Conservation (phyloP, 495 filamentous ascomycete genomes). For the Neurospora tetrasperma region DNA sequence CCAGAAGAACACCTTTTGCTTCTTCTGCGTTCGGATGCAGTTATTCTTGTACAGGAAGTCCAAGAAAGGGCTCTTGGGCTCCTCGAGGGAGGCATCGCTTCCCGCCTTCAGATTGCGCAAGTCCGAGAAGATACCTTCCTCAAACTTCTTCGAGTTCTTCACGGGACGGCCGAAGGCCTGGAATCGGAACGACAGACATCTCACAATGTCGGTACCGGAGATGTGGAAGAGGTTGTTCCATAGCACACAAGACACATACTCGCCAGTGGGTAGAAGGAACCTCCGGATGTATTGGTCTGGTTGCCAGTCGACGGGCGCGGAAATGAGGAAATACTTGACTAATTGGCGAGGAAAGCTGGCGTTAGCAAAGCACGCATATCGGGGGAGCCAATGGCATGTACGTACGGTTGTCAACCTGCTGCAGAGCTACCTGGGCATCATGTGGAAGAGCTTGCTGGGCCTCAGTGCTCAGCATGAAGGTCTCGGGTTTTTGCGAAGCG, state of each 20-base stretch:
- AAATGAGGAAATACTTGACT: conserved; percentile 99
- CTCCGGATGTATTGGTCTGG: conserved; percentile 92
- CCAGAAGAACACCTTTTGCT: conserved; percentile 99
- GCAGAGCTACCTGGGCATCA: conserved; percentile 92
- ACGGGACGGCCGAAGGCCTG: conserved; percentile 96
- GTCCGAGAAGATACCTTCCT: conserved; percentile 98
- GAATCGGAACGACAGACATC: conserved; percentile 96
- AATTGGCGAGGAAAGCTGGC: neutral
- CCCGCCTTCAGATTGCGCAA: conserved; percentile 96
- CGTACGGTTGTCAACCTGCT: conserved; percentile 97
- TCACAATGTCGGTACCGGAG: conserved; percentile 95
- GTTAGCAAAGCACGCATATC: conserved; percentile 6
- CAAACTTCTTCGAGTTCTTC: conserved; percentile 99
- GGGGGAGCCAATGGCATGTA: conserved; percentile 9
- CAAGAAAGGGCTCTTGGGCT: conserved; percentile 95
- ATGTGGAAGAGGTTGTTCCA: conserved; percentile 99
- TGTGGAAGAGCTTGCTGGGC: conserved; percentile 92
- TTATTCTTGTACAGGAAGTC: conserved; percentile 99
- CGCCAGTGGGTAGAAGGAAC: conserved; percentile 90
- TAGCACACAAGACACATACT: conserved; percentile 96
- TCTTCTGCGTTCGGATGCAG: conserved; percentile 98
- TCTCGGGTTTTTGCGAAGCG: conserved; percentile 79
- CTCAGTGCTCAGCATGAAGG: conserved; percentile 93
- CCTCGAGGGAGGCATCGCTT: conserved; percentile 96
- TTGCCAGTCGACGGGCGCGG: conserved; percentile 95